A percentile compares a stretch with the other conserved stretches of the same genome.
Conservation (phyloP, 2,329 filamentous ascomycete species). For the Catunica adiposa region DNA sequence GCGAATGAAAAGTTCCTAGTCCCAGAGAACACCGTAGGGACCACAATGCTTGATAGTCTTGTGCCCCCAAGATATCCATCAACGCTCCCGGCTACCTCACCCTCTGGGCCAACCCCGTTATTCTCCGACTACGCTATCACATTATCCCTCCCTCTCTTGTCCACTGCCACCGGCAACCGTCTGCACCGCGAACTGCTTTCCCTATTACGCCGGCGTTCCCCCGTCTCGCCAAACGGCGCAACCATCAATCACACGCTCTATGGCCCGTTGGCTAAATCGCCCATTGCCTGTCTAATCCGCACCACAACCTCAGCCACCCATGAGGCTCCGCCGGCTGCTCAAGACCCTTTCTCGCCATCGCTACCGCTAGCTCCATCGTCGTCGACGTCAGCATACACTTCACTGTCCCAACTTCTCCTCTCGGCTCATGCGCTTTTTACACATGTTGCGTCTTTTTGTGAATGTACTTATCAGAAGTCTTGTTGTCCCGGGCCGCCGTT, state of each 20-base stretch:
- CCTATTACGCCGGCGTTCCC: constrained; percentile 1
- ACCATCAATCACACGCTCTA: constrained; percentile 12
- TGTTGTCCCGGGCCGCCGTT: constrained; percentile 9
- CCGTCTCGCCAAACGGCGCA: not conserved
- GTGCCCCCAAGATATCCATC: constrained; percentile 1
- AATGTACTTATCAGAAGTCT: constrained; percentile 7
- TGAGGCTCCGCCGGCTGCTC: not conserved
- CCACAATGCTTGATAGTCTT: constrained; percentile 4
- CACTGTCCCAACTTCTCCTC: constrained; percentile 7
- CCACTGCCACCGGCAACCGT: constrained; percentile 3
- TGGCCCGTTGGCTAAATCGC: constrained; percentile 10
- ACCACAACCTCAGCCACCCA: constrained; percentile 3
- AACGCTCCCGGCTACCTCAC: not conserved
- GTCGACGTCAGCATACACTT: not conserved
- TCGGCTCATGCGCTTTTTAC: constrained; percentile 6
- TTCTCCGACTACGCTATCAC: constrained; percentile 11
- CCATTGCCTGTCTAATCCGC: constrained; percentile 8
- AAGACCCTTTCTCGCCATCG: not conserved
- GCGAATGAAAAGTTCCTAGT: constrained; percentile 1
- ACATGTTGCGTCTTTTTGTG: constrained; percentile 10
- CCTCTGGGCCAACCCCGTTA: constrained; percentile 2
- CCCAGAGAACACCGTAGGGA: constrained; percentile 5
- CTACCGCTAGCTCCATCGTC: not conserved
- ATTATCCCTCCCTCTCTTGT: constrained; percentile 5
- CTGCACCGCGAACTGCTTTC: constrained; percentile 8